These are phyloP conservation scores for Magnaporthiopsis incrustans DNA, from an alignment of 2,329 filamentous ascomycete genomes.

Conservation along the genomic window DNA sequence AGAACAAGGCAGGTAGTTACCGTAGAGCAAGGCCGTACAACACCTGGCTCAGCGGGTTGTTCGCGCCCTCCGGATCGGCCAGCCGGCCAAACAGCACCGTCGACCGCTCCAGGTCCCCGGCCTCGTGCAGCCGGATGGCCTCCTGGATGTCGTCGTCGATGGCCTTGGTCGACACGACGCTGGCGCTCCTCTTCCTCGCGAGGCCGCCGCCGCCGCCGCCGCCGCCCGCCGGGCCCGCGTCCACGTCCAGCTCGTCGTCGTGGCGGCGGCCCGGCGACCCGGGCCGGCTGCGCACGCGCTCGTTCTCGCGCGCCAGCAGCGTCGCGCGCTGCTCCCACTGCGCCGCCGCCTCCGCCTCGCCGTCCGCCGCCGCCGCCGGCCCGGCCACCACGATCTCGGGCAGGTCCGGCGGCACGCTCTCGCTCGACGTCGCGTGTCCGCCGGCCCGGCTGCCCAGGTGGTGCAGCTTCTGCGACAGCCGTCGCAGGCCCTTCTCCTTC, in stretches of 20 bases:
- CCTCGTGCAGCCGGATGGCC: conserved; percentile 90
- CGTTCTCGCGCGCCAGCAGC: conserved; percentile 64
- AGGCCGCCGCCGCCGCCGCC: conserved; percentile 13
- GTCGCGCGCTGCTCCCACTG: conserved; percentile 93
- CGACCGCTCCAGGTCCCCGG: conserved; percentile 67
- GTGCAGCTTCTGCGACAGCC: conserved; percentile 59
- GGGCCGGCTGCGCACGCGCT: conserved; percentile 36
- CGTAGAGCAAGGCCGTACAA: conserved; percentile 86
- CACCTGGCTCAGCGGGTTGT: conserved; percentile 92
- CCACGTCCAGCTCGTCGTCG: conserved; percentile 19
- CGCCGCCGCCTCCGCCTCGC: conserved; percentile 38
- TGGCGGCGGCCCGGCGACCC: conserved; percentile 23
- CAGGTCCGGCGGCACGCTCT: conserved; percentile 70
- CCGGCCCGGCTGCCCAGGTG: conserved; percentile 44
- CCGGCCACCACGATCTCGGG: conserved; percentile 60
- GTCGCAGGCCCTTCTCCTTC: conserved; percentile 25
- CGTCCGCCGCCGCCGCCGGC: conserved; percentile 39
- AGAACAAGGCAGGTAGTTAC: conserved; percentile 33
- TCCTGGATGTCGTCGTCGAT: conserved; percentile 75
- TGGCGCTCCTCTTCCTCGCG: conserved; percentile 12
- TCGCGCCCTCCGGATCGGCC: conserved; percentile 74
- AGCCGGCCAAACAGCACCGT: conserved; percentile 80
- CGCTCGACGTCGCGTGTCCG: conserved; percentile 48
- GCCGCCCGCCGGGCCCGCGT: conserved; percentile 15
- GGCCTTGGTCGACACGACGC: conserved; percentile 38